Evolutionary conservation across 2,329 filamentous ascomycete genomes (phyloP).

Genomic region (Metarhizium anisopliae): DNA sequence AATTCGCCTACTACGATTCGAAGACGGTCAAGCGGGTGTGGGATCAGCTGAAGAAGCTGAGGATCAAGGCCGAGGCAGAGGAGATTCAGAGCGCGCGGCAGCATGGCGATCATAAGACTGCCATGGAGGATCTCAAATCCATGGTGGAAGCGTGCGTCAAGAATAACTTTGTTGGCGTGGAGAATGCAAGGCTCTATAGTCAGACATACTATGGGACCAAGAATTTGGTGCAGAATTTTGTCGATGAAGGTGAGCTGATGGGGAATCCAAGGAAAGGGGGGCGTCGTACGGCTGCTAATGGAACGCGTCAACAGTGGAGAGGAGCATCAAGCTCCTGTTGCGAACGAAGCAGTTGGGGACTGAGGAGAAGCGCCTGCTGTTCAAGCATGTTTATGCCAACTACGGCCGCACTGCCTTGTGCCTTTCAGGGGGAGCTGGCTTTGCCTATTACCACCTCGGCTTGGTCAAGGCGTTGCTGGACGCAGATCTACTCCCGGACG

Average conservation of each 20-base stretch:
- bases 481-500: constrained; percentile 74
- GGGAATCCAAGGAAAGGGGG: neutral
- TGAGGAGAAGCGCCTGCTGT: constrained; percentile 70
- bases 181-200: constrained; percentile 90
- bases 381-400: constrained; percentile 84
- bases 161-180: constrained; percentile 93
- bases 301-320: constrained; percentile 42
- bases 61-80: constrained; percentile 49
- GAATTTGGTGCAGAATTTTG: constrained; percentile 78
- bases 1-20: constrained; percentile 79
- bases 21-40: constrained; percentile 72
- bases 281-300: neutral
- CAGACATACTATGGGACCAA: constrained; percentile 99
- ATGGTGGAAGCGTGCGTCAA: constrained; percentile 88
- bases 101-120: constrained; percentile 29
- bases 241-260: constrained; percentile 61
- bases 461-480: constrained; percentile 86
- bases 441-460: constrained; percentile 95
- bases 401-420: constrained; percentile 89
- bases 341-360: constrained; percentile 56
- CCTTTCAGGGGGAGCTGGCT: constrained; percentile 84
- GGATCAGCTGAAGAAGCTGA: constrained; percentile 60
- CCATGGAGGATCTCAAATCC: constrained; percentile 66
- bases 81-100: constrained; percentile 29
- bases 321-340: constrained; percentile 57